Evolutionary conservation across 148 eudicot genomes (phyloP), one percentile per base, ranked within the genome.

Genomic region (Rhododendron williamsianum): DNA sequence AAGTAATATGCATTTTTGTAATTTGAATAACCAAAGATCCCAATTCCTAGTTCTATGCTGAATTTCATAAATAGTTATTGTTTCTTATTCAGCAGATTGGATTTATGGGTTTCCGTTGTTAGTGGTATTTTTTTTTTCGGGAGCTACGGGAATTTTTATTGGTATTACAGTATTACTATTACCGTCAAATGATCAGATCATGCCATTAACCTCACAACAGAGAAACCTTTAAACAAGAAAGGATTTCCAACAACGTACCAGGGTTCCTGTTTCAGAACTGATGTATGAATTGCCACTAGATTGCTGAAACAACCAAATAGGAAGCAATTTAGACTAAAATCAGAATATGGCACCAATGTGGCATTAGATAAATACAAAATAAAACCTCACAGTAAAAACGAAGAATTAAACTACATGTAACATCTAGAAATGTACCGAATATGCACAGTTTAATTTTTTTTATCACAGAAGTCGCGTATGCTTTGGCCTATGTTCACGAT

Each of bases 241-340:
- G 46, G 74, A 51, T 43, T 49, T 23, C 78, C 56, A 81, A 79
- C 35, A 79, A 86, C 95, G 38, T 92, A 96, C 99, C 99, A 96
- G 90, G 76, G 90, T 89, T 89, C 99, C 98, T 78, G 98, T 94
- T 86, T 93, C 94, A 80, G 92, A 69, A 86, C 87, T 91, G 89
- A 96, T 91, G 85, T 84, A 52, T 60, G 92, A 83, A 49, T 86
- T 87, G 54, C 93, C 96, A 78, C 98, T 95, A 41, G 96, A 90
- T 86, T 91, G 94, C 99, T 96, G 97, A 87, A 90, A 91, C 83
- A 88, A 54, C 46, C 60, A 77, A 78, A 86, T 79, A 82, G 10
- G 15, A 67, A 9, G 60, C 19, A 86, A 43, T 33, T 46, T 72
- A 81, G 33, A 30, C 36, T 48, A 12, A 81, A 80, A 71, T 49